These are phyloP conservation scores for Artemisia argyi DNA, from an alignment of 129 eudicot genomes.

Conservation along the genomic window DNA sequence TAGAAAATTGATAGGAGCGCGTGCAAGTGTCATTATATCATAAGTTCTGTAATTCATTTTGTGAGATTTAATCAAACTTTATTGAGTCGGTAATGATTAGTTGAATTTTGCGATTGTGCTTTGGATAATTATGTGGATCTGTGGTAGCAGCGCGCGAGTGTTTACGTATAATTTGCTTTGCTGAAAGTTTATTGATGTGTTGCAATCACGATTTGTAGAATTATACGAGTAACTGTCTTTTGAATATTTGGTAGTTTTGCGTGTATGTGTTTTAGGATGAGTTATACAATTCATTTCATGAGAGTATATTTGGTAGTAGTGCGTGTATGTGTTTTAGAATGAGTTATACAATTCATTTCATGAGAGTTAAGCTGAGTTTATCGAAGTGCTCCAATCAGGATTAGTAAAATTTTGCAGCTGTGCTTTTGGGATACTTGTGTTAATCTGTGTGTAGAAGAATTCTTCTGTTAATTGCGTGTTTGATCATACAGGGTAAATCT, in stretches of 20 bases:
- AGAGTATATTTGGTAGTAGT: background rate
- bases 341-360: background rate
- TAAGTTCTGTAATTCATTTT: background rate
- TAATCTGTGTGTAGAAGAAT: too few species aligned
- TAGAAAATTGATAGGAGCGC: too few species aligned
- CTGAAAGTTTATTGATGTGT: background rate
- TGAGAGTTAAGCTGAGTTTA: background rate
- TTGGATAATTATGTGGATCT: background rate
- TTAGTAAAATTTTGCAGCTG: background rate
- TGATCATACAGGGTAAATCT: conserved; percentile 18
- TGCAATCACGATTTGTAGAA: conserved; percentile 7
- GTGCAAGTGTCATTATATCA: background rate
- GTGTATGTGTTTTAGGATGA: background rate
- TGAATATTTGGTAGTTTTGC: background rate
- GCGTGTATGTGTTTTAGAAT: background rate
- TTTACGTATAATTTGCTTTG: background rate
- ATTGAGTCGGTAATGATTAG: conserved; percentile 4
- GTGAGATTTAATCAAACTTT: conserved; percentile 1
- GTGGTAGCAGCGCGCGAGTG: too few species aligned
- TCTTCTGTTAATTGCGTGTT: conserved; percentile 19
- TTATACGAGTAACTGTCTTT: background rate
- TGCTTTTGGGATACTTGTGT: conserved; percentile 1
- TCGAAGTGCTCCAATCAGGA: background rate
- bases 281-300: background rate
- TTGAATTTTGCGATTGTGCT: background rate